Conservation (phyloP, 2,329 filamentous ascomycete genomes). For the Nemania sp. region DNA sequence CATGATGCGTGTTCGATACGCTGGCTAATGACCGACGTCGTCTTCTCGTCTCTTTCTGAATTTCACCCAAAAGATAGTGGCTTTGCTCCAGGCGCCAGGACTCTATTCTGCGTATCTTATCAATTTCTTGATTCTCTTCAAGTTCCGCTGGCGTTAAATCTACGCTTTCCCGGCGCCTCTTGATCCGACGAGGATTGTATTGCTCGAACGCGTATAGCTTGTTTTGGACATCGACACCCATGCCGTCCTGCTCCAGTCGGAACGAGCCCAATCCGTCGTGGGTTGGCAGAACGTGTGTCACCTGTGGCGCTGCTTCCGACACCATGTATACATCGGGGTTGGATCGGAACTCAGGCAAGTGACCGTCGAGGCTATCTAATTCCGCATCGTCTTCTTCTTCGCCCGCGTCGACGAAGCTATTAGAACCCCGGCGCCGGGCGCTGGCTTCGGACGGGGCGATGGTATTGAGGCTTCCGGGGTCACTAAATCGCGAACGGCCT, state of each 20-base stretch:
- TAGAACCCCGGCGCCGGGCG: constrained; percentile 48
- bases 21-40: constrained; percentile 55
- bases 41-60: constrained; percentile 79
- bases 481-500: constrained; percentile 75
- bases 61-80: constrained; percentile 80
- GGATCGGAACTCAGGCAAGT: constrained; percentile 84
- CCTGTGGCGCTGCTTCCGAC: constrained; percentile 55
- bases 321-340: constrained; percentile 50
- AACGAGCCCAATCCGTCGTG: constrained; percentile 95
- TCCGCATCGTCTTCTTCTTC: constrained; percentile 71
- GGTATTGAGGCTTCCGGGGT: constrained; percentile 78
- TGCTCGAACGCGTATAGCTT: constrained; percentile 88
- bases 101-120: constrained; percentile 84
- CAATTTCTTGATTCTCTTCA: constrained; percentile 65
- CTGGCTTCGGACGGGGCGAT: constrained; percentile 63
- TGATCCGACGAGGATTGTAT: constrained; percentile 73
- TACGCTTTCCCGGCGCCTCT: constrained; percentile 57
- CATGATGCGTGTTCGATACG: constrained; percentile 23
- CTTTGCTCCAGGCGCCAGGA: constrained; percentile 92
- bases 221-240: constrained; percentile 69
- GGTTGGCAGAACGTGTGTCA: constrained; percentile 76
- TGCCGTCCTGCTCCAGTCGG: constrained; percentile 60
- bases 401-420: constrained; percentile 44
- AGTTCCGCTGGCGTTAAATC: constrained; percentile 56
- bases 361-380: constrained; percentile 90